Percentiles rank a stretch among this genome's conserved stretches.
Conservation (phyloP, 2,329 filamentous ascomycete genomes). For the Fusarium neocosmosporiellum region DNA sequence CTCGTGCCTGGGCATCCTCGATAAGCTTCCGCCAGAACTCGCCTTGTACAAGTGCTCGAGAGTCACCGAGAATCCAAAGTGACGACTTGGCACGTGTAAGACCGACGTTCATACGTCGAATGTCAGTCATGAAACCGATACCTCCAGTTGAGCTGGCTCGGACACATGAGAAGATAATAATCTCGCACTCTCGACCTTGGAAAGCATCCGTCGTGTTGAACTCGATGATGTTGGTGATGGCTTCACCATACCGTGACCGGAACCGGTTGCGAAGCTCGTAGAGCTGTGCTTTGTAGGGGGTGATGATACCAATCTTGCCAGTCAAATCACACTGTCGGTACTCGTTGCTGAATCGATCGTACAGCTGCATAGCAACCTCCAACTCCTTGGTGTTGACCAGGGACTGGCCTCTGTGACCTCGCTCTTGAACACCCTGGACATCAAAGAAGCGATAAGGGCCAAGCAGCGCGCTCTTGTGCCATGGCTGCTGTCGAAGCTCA, state of each 20-base stretch:
- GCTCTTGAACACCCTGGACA: constrained; percentile 86
- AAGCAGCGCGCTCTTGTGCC: constrained; percentile 85
- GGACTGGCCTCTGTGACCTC: constrained; percentile 86
- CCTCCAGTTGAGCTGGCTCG: constrained; percentile 91
- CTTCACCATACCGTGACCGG: constrained; percentile 75
- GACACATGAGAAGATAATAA: constrained; percentile 99
- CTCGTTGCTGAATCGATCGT: constrained; percentile 80
- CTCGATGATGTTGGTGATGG: constrained; percentile 82
- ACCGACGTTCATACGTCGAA: constrained; percentile 99
- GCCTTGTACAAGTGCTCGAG: constrained; percentile 84
- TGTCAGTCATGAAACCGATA: constrained; percentile 98
- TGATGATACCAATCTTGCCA: constrained; percentile 95
- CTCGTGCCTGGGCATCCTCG: constrained; percentile 78
- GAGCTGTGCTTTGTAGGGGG: constrained; percentile 95
- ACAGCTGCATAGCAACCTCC: constrained; percentile 86
- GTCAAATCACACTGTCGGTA: constrained; percentile 76
- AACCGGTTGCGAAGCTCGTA: constrained; percentile 83
- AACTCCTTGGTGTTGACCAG: constrained; percentile 90
- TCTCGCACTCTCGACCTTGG: constrained; percentile 94
- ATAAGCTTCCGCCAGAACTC: constrained; percentile 92
- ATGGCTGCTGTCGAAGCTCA: constrained; percentile 78
- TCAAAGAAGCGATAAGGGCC: constrained; percentile 98
- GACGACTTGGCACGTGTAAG: constrained; percentile 96
- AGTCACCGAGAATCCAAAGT: constrained; percentile 95
- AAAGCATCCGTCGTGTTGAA: constrained; percentile 99